Percentiles rank a stretch among this genome's conserved stretches.
Conservation (phyloP, 768 basidiomycete species). For the Calocera cornea region DNA sequence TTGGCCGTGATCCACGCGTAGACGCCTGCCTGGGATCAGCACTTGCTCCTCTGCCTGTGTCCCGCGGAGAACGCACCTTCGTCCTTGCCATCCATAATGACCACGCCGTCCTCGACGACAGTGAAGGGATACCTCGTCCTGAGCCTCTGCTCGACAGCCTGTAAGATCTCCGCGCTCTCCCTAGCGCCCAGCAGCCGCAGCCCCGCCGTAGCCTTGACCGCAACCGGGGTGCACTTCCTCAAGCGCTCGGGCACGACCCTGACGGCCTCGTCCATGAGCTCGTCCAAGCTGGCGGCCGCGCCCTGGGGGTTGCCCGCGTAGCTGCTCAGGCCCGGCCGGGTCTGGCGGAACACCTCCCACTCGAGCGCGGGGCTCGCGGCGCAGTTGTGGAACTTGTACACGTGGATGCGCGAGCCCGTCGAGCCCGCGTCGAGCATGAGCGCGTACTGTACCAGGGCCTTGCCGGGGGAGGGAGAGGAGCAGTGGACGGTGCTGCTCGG, state of each 20-base stretch:
- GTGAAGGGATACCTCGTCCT: conserved; percentile 53
- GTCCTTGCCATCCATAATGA: conserved; percentile 89
- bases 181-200: conserved; percentile 52
- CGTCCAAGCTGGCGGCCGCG: conserved; percentile 69
- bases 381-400: conserved; percentile 97
- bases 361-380: conserved; percentile 61
- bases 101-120: conserved; percentile 51
- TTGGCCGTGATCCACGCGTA: conserved; percentile 98
- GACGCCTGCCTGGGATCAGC: conserved; percentile 33
- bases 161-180: conserved; percentile 57
- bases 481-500: conserved; percentile 62
- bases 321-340: conserved; percentile 61
- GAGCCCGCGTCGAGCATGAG: conserved; percentile 98
- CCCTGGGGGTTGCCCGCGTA: conserved; percentile 45
- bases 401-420: conserved; percentile 90
- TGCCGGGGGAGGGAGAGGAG: conserved; percentile 35
- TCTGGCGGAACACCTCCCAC: conserved; percentile 83
- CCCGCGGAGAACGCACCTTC: conserved; percentile 40
- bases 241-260: conserved; percentile 56
- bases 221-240: conserved; percentile 65
- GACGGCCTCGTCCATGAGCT: conserved; percentile 66
- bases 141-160: conserved; percentile 52
- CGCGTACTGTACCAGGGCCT: conserved; percentile 72
- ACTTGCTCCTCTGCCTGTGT: neutral
- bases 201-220: conserved; percentile 88